Percentiles rank a stretch among this genome's conserved stretches.
Conservation (phyloP, 306 rosid species). For the Urtica urens region DNA sequence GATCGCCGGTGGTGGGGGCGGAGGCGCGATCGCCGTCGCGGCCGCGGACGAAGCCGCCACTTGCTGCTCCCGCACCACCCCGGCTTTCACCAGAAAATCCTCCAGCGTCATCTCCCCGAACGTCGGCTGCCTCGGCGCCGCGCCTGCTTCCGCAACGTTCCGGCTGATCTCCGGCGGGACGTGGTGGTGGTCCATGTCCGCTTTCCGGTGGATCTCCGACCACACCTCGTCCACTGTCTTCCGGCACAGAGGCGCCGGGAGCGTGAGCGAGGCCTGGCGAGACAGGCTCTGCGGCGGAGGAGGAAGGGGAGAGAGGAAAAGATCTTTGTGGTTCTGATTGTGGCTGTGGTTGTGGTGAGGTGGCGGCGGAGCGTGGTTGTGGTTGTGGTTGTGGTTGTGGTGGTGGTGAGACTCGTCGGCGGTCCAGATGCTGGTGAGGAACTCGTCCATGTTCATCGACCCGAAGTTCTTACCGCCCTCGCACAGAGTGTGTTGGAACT, state of each 20-base stretch:
- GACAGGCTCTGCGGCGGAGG: slow-evolving; percentile 31
- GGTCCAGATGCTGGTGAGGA: slow-evolving; percentile 76
- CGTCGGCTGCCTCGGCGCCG: slow-evolving; percentile 56
- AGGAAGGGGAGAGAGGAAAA: neutral
- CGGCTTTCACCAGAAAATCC: slow-evolving; percentile 83
- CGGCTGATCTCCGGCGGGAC: too few species aligned
- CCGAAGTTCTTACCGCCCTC: slow-evolving; percentile 74
- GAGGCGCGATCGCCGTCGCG: too few species aligned
- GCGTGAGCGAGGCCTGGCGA: slow-evolving; percentile 60
- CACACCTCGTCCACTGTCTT: slow-evolving; percentile 94
- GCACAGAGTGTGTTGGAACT: slow-evolving; percentile 68
- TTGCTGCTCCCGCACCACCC: slow-evolving; percentile 52
- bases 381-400: neutral
- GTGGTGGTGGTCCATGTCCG: slow-evolving; percentile 11
- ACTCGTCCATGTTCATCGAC: slow-evolving; percentile 98
- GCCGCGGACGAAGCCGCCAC: neutral
- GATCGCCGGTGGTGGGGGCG: slow-evolving; percentile 26
- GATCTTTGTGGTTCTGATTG: neutral
- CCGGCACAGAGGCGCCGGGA: slow-evolving; percentile 62
- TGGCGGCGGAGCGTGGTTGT: neutral
- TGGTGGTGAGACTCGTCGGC: slow-evolving; percentile 55
- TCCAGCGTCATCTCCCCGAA: slow-evolving; percentile 92
- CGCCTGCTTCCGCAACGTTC: slow-evolving; percentile 11
- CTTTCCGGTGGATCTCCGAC: slow-evolving; percentile 59
- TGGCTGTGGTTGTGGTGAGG: neutral